A percentile compares a stretch with the other conserved stretches of the same genome.
phyloP scores from a whole-genome alignment of 805 yeast genomes.

The Wickerhamomyces hampshirensis region DNA sequence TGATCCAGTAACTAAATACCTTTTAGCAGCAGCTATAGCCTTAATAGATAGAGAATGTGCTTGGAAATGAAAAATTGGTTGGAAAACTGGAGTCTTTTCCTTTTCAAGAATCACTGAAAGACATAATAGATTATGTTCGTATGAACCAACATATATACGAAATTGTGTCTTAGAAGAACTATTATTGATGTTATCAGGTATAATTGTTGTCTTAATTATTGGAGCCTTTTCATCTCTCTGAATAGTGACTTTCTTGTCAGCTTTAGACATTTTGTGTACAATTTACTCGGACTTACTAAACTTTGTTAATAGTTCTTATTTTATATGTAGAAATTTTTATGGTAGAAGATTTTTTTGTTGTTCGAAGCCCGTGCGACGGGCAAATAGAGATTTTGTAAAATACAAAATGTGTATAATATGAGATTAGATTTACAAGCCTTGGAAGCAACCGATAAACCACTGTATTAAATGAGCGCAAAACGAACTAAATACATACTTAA shows the following conservation, averaged over 20 bases:
- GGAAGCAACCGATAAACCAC: no score
- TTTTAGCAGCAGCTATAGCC: slow-evolving; percentile 72
- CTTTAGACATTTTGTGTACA: slow-evolving; percentile 7
- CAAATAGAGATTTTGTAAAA: no score
- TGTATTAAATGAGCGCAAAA: no score
- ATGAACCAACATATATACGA: slow-evolving; percentile 89
- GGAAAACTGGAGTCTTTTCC: slow-evolving; percentile 60
- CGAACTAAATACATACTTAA: not conserved
- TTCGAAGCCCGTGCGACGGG: no score
- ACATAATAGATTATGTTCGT: slow-evolving; percentile 89
- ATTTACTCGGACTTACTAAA: no score
- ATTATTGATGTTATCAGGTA: slow-evolving; percentile 9
- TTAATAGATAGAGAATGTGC: slow-evolving; percentile 90
- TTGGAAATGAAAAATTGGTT: slow-evolving; percentile 92
- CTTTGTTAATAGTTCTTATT: no score
- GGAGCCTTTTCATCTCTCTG: slow-evolving; percentile 7
- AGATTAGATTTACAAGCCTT: no score
- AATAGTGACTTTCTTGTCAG: slow-evolving; percentile 9
- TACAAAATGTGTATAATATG: no score
- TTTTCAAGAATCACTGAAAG: slow-evolving; percentile 62
- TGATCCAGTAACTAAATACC: slow-evolving; percentile 89
- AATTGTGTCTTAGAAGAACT: slow-evolving; percentile 36
- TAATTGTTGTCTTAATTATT: slow-evolving; percentile 22
- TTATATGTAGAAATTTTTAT: not conserved
- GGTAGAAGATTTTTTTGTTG: slow-evolving; percentile 4